Base-by-base conservation (phyloP, 2,329 filamentous ascomycete species). In the Aaosphaeria pasadenensis region DNA sequence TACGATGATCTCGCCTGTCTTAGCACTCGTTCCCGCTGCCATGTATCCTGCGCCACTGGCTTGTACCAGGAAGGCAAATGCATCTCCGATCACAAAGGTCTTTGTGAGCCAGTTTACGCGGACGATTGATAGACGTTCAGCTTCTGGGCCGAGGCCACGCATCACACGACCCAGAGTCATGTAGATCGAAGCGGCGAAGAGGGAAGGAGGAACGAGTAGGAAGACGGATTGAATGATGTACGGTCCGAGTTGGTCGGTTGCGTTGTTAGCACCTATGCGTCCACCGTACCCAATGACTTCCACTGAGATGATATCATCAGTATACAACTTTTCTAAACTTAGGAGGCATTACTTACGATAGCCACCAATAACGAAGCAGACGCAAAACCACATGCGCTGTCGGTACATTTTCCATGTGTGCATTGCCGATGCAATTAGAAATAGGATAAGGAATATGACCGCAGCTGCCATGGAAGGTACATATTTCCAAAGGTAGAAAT, bases 321-420 rank as follows among this genome's bases (percentile, higher is more conserved):
- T 4, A 36, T 36, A 36, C 33, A 36, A 36, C 33, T n/a, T n/a
- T n/a, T 36, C 33, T n/a, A 4, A 36, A n/a, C 7, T 9, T 9
- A 36, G 33, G n/a, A 36, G 33, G 39, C 13, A 60, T 39, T 24
- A 59, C 64, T 48, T 67, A 80, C 78, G 79, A 7, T 74, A 44
- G 11, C 75, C 75, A 13, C 78, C 78, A 17, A 81, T 57, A 4
- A 77, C 51, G 38, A 82, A 76, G 0, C 79, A 75, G 5, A 78
- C 71, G 52, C 78, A 75, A 54, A 76, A 80, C 74, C 75, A 80
- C 1, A 74, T 74, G 31, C 69, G 63, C 1, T 68, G 70, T 11
- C 63, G 69, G 17, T 69, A 56, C 33, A 78, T 63, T 35, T 74
- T 72, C 49, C 64, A 76, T 0, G 57, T 46, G 49, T 81, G 78